Conservation (phyloP, 345 rosid genomes). For the Leavenworthia alabamica region DNA sequence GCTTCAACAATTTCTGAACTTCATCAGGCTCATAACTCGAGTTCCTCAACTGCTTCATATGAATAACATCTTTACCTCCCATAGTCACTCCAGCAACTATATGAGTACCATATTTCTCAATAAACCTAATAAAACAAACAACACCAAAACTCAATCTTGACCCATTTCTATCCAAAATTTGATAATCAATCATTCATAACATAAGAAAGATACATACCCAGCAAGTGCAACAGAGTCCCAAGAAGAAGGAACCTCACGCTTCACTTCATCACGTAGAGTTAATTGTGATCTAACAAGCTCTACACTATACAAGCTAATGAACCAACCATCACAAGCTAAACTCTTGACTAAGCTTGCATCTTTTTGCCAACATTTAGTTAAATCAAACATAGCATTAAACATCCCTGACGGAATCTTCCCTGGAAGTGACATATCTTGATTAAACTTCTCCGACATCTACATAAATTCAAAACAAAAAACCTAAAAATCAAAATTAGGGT, state of each 20-base stretch:
- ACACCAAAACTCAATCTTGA: not conserved
- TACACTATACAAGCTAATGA: constrained; percentile 71
- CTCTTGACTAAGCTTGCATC: constrained; percentile 59
- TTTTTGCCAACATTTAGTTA: constrained; percentile 68
- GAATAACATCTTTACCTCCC: constrained; percentile 85
- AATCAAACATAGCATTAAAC: constrained; percentile 70
- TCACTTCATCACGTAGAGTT: constrained; percentile 56
- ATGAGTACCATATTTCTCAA: constrained; percentile 84
- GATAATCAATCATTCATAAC: not conserved
- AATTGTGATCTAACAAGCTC: constrained; percentile 68
- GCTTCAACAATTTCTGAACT: constrained; percentile 62
- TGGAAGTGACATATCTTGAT: constrained; percentile 58
- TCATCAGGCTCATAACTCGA: constrained; percentile 52
- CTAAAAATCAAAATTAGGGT: not conserved
- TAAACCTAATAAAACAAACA: constrained; percentile 39
- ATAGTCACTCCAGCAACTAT: constrained; percentile 66
- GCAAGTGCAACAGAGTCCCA: constrained; percentile 93
- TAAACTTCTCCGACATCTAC: constrained; percentile 95
- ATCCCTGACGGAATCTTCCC: constrained; percentile 88
- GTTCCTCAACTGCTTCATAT: constrained; percentile 60
- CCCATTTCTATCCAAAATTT: not conserved
- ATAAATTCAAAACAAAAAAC: not conserved
- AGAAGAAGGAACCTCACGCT: constrained; percentile 68
- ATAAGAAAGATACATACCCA: too few relatives aligned
- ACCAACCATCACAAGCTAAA: constrained; percentile 91